Evolutionary conservation across 805 yeast genomes (phyloP).

Genomic region (Myxozyma neglecta): DNA sequence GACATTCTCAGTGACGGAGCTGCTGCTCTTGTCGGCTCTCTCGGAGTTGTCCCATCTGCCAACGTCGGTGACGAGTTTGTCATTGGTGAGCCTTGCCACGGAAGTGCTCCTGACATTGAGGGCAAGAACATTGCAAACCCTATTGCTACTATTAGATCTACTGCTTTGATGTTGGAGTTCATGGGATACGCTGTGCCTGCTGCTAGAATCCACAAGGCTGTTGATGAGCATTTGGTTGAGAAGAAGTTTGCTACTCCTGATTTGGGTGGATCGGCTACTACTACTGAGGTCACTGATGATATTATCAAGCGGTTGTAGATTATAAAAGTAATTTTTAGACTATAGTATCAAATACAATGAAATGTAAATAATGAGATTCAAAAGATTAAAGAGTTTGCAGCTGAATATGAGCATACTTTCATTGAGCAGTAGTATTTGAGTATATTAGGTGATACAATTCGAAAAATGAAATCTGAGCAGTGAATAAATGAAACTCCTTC

Average conservation of each 20-base stretch:
- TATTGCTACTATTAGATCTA: conserved; percentile 95
- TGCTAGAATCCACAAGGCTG: conserved; percentile 88
- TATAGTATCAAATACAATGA: too few relatives aligned
- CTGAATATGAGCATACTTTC: too few relatives aligned
- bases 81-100: conserved; percentile 99
- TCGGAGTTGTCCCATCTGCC: conserved; percentile 97
- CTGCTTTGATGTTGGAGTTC: conserved; percentile 96
- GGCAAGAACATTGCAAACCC: conserved; percentile 81
- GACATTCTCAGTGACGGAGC: conserved; percentile 97
- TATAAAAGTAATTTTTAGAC: conserved; percentile 7
- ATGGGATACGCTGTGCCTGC: conserved; percentile 90
- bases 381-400: too few relatives aligned
- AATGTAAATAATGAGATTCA: too few relatives aligned
- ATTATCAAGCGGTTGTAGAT: conserved; percentile 55
- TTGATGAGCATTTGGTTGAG: conserved; percentile 85
- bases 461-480: too few relatives aligned
- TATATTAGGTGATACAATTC: too few relatives aligned
- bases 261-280: conserved; percentile 85
- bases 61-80: conserved; percentile 96
- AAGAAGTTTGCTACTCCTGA: conserved; percentile 86
- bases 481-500: too few relatives aligned
- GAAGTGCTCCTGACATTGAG: conserved; percentile 98
- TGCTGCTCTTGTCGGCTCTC: conserved; percentile 94
- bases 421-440: too few relatives aligned
- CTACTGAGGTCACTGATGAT: conserved; percentile 85